Percentiles rank a stretch among this genome's conserved stretches.
These are phyloP conservation scores for Geranomyces michiganensis DNA, from an alignment of 192 early-diverging fungal genomes.

Conservation along the genomic window DNA sequence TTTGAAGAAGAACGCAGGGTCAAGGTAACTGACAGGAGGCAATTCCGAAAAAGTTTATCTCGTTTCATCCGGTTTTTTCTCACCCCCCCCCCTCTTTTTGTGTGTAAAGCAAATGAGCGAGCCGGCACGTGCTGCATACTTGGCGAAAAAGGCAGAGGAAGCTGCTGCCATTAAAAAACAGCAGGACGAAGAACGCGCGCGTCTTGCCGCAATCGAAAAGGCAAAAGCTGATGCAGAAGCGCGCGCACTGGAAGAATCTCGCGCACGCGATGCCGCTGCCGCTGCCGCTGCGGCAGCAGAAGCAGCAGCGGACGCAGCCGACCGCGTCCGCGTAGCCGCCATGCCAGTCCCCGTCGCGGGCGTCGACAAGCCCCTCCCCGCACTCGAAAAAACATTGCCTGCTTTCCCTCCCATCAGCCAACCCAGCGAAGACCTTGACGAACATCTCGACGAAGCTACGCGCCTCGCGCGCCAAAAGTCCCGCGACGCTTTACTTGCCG, in stretches of 20 bases:
- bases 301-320: too few species aligned
- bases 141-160: constrained; percentile 25
- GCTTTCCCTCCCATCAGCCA: background rate
- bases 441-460: background rate
- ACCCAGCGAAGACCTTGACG: background rate
- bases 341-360: too few species aligned
- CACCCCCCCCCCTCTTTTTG: too few species aligned
- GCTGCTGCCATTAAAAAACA: background rate
- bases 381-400: too few species aligned
- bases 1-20: constrained; percentile 41
- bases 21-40: constrained; percentile 30
- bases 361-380: too few species aligned
- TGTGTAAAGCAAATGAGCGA: constrained; percentile 26
- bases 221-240: background rate
- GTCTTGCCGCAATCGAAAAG: background rate
- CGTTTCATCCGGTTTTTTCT: too few species aligned
- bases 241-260: constrained; percentile 7
- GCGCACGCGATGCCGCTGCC: background rate
- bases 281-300: background rate
- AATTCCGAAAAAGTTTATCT: background rate
- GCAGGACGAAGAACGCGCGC: constrained; percentile 11
- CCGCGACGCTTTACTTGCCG: background rate
- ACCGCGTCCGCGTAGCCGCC: too few species aligned
- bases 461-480: background rate
- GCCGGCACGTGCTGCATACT: constrained; percentile 22